phyloP scores from a whole-genome alignment of 2,329 filamentous ascomycete species.

The Corinectria fuckeliana region DNA sequence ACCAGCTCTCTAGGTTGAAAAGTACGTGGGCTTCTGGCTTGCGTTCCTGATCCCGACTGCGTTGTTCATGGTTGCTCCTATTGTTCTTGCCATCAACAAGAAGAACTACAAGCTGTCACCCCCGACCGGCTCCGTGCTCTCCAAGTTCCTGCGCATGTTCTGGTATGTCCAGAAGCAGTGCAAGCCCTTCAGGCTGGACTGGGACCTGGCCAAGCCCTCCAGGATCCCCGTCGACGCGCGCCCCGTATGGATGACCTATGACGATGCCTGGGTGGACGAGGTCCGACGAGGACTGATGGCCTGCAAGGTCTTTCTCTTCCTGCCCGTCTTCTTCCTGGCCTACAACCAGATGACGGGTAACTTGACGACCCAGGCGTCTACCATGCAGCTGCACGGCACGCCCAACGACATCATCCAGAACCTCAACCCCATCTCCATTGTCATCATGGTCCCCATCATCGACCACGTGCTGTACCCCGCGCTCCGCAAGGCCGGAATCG shows the following conservation, averaged over 20 bases:
- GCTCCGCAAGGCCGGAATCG: constrained; percentile 67
- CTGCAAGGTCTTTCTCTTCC: constrained; percentile 75
- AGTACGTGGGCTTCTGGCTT: constrained; percentile 78
- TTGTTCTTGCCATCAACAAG: constrained; percentile 66
- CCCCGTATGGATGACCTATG: constrained; percentile 80
- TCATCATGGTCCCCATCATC: constrained; percentile 76
- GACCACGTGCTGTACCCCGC: constrained; percentile 74
- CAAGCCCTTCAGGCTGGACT: constrained; percentile 70
- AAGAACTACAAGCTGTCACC: constrained; percentile 66
- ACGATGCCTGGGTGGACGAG: constrained; percentile 84
- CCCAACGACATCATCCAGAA: constrained; percentile 82
- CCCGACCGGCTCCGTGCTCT: constrained; percentile 74
- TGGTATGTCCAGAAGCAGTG: constrained; percentile 67
- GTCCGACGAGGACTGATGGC: constrained; percentile 73
- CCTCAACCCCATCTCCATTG: constrained; percentile 75
- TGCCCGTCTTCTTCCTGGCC: constrained; percentile 67
- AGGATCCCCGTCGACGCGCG: constrained; percentile 60
- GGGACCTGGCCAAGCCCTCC: constrained; percentile 74
- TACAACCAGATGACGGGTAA: constrained; percentile 69
- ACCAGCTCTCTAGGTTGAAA: constrained; percentile 78
- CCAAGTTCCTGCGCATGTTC: constrained; percentile 70
- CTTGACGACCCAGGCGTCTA: constrained; percentile 68
- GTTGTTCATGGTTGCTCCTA: constrained; percentile 67
- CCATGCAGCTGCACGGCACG: constrained; percentile 71
- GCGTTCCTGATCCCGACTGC: constrained; percentile 71